Base-by-base conservation (phyloP, 805 yeast genomes). In the Ogataea allantospora region DNA sequence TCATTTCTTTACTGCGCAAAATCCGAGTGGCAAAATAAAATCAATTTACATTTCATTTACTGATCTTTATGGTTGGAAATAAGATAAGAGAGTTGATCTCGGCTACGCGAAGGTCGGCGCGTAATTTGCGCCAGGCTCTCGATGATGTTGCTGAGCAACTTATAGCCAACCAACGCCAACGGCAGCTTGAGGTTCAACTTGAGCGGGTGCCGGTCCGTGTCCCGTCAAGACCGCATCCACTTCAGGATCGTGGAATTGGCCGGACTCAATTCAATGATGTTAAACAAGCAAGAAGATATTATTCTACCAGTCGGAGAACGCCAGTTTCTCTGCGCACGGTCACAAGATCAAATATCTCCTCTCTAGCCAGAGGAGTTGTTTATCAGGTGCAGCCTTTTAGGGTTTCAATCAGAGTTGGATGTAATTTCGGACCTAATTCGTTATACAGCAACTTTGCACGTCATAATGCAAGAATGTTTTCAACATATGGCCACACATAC, bases 111-210 rank as follows among this genome's bases (percentile, higher is more conserved):
- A 67, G 64, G 48, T 65, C 77, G 14, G 70, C 75, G 23, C 61
- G 68, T 45, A 72, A 70, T 39, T 60, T 71, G 42, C 67, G 70
- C 41, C 68, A 68, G 52, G 66, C 69, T 19, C 62, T 75, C 17
- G 71, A 72, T 46, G 79, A 75, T 42, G 59, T 75, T 38, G 66
- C 68, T 23, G 68, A 66, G 47, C 60, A 57, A 42, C 45, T 58
- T 19, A 42, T 51, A 5, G 48, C 54, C 7, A 48, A 54, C 24
- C 53, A 53, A 32, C 43, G 53, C 10, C 60, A 49, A 22, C 59
- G 66, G 2, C 68, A 66, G 12, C 39, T 43, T 21, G 55, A 53
- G 19, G 51, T 48, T 3, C 51, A 54, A 3, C 48, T 66, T 2
- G 67, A 61, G 14, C 43, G 65, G 13, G 65, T 70, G 5, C 76